These are phyloP conservation scores for Aspergillus quadricinctus DNA, from an alignment of 2,329 filamentous ascomycete species.

Conservation along the genomic window DNA sequence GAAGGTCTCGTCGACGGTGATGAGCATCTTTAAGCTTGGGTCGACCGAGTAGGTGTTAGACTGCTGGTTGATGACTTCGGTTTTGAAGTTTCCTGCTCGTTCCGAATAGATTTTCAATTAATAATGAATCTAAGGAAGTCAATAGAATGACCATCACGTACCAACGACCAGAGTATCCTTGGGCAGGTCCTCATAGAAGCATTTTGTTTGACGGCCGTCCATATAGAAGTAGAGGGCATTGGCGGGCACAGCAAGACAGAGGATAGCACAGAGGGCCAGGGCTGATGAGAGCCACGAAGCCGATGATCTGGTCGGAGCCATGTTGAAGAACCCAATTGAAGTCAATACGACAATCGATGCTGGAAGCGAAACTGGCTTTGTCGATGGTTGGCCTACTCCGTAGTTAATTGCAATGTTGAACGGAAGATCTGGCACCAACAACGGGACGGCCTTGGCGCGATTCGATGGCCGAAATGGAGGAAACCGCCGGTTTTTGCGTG, in stretches of 20 bases:
- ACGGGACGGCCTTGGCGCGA: conserved; percentile 20
- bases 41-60: conserved; percentile 66
- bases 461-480: conserved; percentile 2
- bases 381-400: not conserved
- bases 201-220: conserved; percentile 79
- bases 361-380: not conserved
- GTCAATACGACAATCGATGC: not conserved
- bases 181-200: conserved; percentile 96
- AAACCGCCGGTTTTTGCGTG: not conserved
- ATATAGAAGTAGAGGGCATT: conserved; percentile 95
- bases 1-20: conserved; percentile 93
- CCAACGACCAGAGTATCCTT: conserved; percentile 95
- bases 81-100: conserved; percentile 70
- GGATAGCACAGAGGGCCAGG: conserved; percentile 62
- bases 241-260: conserved; percentile 57
- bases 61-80: conserved; percentile 76
- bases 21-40: conserved; percentile 74
- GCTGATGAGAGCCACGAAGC: conserved; percentile 39
- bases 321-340: conserved; percentile 15
- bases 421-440: conserved; percentile 22
- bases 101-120: not conserved
- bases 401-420: not conserved
- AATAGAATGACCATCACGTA: conserved; percentile 37
- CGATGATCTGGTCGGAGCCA: conserved; percentile 33
- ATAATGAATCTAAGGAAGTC: not conserved